A percentile compares a stretch with the other conserved stretches of the same genome.
These are phyloP conservation scores for Hyphopichia burtonii DNA, from an alignment of 1,139 yeast species.

Conservation along the genomic window DNA sequence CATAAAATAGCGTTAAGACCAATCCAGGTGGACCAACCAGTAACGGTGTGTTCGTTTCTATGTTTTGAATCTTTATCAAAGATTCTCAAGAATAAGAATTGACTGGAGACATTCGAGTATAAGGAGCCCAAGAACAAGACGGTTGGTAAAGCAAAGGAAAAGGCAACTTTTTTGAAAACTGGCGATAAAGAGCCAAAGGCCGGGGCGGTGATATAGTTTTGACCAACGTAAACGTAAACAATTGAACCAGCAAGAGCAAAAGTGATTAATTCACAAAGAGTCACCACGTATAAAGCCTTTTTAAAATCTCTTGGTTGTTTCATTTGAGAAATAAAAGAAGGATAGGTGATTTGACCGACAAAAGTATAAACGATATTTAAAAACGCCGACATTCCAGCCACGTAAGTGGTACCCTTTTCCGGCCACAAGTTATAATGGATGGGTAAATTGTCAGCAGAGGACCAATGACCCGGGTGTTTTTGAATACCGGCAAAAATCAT, in stretches of 20 bases:
- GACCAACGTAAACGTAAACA: conserved; percentile 58
- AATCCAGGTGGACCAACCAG: conserved; percentile 56
- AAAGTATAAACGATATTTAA: conserved; percentile 61
- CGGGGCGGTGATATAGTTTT: conserved; percentile 54
- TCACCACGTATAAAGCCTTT: conserved; percentile 54
- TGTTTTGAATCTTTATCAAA: conserved; percentile 43
- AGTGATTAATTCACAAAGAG: conserved; percentile 47
- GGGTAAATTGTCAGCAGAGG: conserved; percentile 25
- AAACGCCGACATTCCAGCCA: conserved; percentile 55
- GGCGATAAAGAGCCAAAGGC: conserved; percentile 55
- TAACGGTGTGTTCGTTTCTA: conserved; percentile 45
- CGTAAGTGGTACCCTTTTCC: conserved; percentile 48
- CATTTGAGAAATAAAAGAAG: conserved; percentile 63
- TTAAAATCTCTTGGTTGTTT: conserved; percentile 55
- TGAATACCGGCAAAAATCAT: conserved; percentile 56
- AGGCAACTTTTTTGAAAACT: conserved; percentile 51
- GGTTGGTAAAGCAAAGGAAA: conserved; percentile 63
- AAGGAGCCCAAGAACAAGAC: conserved; percentile 55
- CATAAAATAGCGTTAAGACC: conserved; percentile 43
- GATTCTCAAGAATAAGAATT: conserved; percentile 47
- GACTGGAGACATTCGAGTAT: conserved; percentile 54
- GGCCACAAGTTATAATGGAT: conserved; percentile 51
- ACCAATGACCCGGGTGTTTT: conserved; percentile 44
- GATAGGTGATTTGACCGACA: conserved; percentile 64
- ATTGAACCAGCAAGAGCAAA: conserved; percentile 56